Percentiles rank a stretch among this genome's conserved stretches.
phyloP scores from a whole-genome alignment of 352 stramenopile genomes.

The Globisporangium irregulare region DNA sequence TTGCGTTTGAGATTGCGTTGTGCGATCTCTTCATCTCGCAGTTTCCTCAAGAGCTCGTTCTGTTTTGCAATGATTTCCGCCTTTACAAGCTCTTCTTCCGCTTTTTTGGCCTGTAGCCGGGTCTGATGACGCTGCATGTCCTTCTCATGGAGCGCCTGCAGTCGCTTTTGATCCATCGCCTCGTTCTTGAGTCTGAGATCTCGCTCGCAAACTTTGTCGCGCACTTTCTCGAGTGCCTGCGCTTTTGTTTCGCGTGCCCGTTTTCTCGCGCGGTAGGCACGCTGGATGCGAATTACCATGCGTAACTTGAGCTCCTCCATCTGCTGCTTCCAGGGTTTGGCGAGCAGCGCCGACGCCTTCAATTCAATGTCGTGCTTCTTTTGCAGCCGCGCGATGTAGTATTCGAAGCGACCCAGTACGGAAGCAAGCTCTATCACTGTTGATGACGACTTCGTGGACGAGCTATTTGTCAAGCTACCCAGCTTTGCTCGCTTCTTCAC shows the following conservation, averaged over 20 bases:
- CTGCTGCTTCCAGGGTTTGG: slow-evolving; percentile 67
- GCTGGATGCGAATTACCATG: slow-evolving; percentile 75
- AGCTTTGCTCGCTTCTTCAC: background rate
- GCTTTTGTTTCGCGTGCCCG: slow-evolving; percentile 37
- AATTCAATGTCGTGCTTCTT: slow-evolving; percentile 54
- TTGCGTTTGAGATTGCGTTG: slow-evolving; percentile 31
- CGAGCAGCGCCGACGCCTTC: slow-evolving; percentile 46
- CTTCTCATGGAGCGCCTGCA: slow-evolving; percentile 49
- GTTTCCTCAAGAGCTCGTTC: slow-evolving; percentile 40
- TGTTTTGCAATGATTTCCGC: slow-evolving; percentile 38
- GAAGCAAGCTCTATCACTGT: slow-evolving; percentile 37
- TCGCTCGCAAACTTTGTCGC: slow-evolving; percentile 46
- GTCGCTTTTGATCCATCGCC: slow-evolving; percentile 52
- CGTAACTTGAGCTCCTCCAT: slow-evolving; percentile 62
- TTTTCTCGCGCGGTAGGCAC: slow-evolving; percentile 50
- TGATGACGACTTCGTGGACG: background rate
- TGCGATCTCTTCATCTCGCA: slow-evolving; percentile 45
- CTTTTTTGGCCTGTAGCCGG: slow-evolving; percentile 48
- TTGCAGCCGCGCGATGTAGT: slow-evolving; percentile 47
- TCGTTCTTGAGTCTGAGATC: slow-evolving; percentile 49
- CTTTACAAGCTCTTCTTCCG: slow-evolving; percentile 43
- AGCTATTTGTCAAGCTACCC: background rate
- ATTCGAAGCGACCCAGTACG: slow-evolving; percentile 61
- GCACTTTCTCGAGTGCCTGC: slow-evolving; percentile 45
- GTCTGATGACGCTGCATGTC: slow-evolving; percentile 56